Evolutionary conservation across 768 basidiomycete species (phyloP).

Genomic region (Obba rivulosa): DNA sequence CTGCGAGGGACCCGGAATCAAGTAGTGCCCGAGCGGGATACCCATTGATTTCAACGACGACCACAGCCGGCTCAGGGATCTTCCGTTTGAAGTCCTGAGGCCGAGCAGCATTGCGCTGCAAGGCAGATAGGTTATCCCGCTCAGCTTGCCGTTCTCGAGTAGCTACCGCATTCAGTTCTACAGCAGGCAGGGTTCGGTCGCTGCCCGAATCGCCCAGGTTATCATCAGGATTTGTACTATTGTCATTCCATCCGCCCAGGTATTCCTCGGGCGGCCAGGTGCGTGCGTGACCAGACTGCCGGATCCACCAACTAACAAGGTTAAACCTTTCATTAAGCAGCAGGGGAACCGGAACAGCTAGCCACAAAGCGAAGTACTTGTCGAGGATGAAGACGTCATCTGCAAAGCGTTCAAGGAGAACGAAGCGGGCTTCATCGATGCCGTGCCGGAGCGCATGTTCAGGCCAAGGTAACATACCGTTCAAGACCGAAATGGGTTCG

Average conservation of each 20-base stretch:
- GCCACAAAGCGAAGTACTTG: neutral
- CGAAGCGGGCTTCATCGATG: too few species aligned
- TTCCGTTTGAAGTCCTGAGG: constrained; percentile 1
- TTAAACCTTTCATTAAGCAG: neutral
- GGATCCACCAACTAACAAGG: too few species aligned
- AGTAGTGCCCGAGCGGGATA: constrained; percentile 6
- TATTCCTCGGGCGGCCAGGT: neutral
- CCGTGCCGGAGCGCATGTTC: too few species aligned
- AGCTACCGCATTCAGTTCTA: constrained; percentile 2
- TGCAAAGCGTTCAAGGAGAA: too few species aligned
- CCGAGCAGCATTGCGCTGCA: constrained; percentile 4
- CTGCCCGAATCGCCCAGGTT: neutral
- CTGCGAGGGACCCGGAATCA: constrained; percentile 12
- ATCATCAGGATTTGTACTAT: neutral
- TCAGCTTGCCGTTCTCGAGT: constrained; percentile 22
- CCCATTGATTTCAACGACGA: constrained; percentile 6
- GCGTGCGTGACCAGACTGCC: too few species aligned
- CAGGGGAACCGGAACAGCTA: neutral
- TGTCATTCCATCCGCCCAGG: neutral
- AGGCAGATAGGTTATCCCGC: neutral
- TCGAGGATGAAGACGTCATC: too few species aligned
- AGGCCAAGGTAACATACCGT: too few species aligned
- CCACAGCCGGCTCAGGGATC: neutral
- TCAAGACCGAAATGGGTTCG: too few species aligned
- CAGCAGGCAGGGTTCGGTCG: neutral